phyloP scores from a whole-genome alignment of 2,329 filamentous ascomycete genomes.

The Acarospora socialis region DNA sequence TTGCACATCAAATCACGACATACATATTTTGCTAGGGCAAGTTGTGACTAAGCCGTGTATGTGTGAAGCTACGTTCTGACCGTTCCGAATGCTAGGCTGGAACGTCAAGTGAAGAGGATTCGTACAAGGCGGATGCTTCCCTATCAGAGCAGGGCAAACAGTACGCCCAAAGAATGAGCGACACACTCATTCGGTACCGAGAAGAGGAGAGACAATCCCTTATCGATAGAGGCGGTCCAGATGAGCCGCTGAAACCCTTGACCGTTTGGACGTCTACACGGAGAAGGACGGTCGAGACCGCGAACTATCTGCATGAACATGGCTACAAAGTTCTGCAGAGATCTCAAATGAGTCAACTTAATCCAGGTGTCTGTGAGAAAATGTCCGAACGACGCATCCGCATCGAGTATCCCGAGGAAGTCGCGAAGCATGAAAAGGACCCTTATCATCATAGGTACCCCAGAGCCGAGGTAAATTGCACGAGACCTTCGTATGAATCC shows the following conservation, averaged over 20 bases:
- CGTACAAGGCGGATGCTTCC: slow-evolving; percentile 79
- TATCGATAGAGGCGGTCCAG: slow-evolving; percentile 52
- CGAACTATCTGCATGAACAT: slow-evolving; percentile 60
- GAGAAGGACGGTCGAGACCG: slow-evolving; percentile 78
- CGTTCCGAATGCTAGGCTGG: slow-evolving; percentile 43
- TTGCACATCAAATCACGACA: slow-evolving; percentile 90
- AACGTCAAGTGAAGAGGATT: slow-evolving; percentile 73
- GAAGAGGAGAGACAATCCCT: slow-evolving; percentile 62
- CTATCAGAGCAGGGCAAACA: slow-evolving; percentile 65
- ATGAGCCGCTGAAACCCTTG: slow-evolving; percentile 60
- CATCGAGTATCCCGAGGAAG: slow-evolving; percentile 67
- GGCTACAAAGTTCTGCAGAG: slow-evolving; percentile 82
- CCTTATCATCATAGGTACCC: slow-evolving; percentile 97
- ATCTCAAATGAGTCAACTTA: slow-evolving; percentile 93
- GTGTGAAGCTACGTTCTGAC: slow-evolving; percentile 10
- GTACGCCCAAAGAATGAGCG: slow-evolving; percentile 76
- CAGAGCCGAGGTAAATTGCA: slow-evolving; percentile 59
- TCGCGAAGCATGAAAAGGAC: slow-evolving; percentile 81
- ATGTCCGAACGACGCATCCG: slow-evolving; percentile 74
- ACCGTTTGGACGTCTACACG: slow-evolving; percentile 93
- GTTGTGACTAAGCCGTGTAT: slow-evolving; percentile 12
- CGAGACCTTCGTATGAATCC: too few species aligned
- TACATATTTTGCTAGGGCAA: slow-evolving; percentile 74
- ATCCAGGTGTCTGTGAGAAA: slow-evolving; percentile 90
- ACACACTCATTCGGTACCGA: slow-evolving; percentile 67